Base-by-base conservation (phyloP, 331 rosid genomes). In the Telfairia occidentalis region DNA sequence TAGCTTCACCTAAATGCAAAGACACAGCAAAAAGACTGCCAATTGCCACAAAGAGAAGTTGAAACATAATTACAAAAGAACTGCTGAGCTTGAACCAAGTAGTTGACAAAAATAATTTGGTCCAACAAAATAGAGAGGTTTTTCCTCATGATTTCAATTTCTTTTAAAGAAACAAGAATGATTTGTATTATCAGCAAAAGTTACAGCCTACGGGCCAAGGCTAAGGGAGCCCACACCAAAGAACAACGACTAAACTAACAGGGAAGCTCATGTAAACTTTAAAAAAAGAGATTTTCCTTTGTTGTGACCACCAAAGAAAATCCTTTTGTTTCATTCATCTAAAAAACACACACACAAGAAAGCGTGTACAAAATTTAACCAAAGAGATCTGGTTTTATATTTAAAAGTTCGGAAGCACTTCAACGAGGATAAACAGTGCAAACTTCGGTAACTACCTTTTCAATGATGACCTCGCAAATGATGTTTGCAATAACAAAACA, bases 401-500 rank as follows among this genome's bases (percentile, higher is more conserved):
- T 28, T 35, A 7, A 35, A 63, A 9, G n/a, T n/a, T n/a, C n/a
- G 45, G 16, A 35, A 64, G 71, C 28, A 32, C 46, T 28, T 26
- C n/a, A 23, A 42, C 54, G 38, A 42, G 21, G 48, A 46, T 18
- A 65, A 21, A 26, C 28, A 29, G 42, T 29, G 52, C 30, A 66
- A 9, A 37, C 21, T 29, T 73, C 18, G 54, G 45, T 24, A 71
- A 24, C 76, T 82, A 94, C 98, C 97, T 91, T 85, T 85, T 88
- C 82, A 95, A 79, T 78, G 98, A 95, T 28, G 96, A 90, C 80
- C 90, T 86, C 45, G 92, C 89, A 82, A 83, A 85, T 65, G 96
- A 88, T 13, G 96, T 85, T 80, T 86, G 96, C 82, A 90, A 81
- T 76, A 92, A 78, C 26, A 97, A 97, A 74, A 90, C 93, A 79